phyloP scores from a whole-genome alignment of 108 stramenopile species.

The Seminavis robusta region DNA sequence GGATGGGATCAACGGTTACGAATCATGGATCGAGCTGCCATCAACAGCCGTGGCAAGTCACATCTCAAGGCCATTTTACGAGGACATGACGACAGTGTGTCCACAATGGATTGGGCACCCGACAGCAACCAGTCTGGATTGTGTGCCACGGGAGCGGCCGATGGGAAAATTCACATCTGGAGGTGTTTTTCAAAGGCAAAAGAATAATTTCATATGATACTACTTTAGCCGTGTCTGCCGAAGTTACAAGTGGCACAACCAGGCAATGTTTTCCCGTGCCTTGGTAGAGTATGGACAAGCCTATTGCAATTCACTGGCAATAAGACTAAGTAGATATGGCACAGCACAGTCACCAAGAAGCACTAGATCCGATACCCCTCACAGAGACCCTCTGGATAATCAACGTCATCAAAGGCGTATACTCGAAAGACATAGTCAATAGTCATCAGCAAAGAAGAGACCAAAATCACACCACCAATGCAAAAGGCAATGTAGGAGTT shows the following conservation, averaged over 20 bases:
- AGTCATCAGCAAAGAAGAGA: constrained; percentile 84
- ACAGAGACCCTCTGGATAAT: constrained; percentile 26
- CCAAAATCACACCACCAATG: constrained; percentile 89
- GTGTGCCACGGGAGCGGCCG: constrained; percentile 63
- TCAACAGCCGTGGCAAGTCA: too few species aligned
- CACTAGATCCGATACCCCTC: constrained; percentile 25
- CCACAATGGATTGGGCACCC: constrained; percentile 74
- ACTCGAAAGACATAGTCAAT: constrained; percentile 52
- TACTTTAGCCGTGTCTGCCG: too few species aligned
- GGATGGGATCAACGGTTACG: constrained; percentile 83
- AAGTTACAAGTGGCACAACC: too few species aligned
- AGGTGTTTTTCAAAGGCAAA: too few species aligned
- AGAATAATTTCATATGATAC: too few species aligned
- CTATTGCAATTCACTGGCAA: too few species aligned
- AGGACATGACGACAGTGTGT: constrained; percentile 56
- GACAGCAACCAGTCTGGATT: constrained; percentile 55
- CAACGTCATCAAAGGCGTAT: constrained; percentile 13
- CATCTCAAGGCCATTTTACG: constrained; percentile 62
- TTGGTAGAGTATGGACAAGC: too few species aligned
- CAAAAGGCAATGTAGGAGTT: constrained; percentile 92
- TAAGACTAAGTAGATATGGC: too few species aligned
- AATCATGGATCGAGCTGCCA: constrained; percentile 58
- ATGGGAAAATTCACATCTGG: constrained; percentile 61
- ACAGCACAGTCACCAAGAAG: too few species aligned
- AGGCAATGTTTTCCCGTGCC: too few species aligned